Base-by-base conservation (phyloP, 768 basidiomycete genomes). In the Daedalea quercina region DNA sequence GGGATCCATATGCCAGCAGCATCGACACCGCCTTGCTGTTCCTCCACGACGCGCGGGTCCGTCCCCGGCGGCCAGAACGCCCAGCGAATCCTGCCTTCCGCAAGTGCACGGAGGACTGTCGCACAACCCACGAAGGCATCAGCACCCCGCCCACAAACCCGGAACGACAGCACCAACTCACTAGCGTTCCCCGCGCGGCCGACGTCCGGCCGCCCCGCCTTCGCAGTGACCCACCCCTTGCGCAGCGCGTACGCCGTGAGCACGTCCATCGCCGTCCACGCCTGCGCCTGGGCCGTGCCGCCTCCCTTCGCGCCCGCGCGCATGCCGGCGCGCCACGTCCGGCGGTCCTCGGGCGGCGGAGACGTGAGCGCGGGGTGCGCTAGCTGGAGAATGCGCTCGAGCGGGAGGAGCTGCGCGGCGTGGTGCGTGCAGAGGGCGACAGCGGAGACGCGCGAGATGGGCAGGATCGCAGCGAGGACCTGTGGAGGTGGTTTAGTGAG, bases 121-220 rank as follows among this genome's bases (percentile, higher is more conserved):
- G 17, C 34, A 44, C 25, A 49, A 50, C 53, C 24, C n/a, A 26
- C 12, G 8, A 49, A 4, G 8, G 47, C 17, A 40, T 48, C 23
- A n/a, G 25, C 47, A 47, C 24, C 46, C 22, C 31, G 34, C 2
- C 40, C n/a, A 31, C 4, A 28, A 15, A 49, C 3, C 12, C 13
- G 9, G 2, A 37, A n/a, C 12, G 6, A 12, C 6, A 26, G 22
- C 8, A 44, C 6, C 28, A 31, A n/a, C 90, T 66, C 65, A 93
- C 93, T 84, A 11, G 84, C 81, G 65, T 94, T 94, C 28, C 93
- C 94, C 2, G 94, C 90, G 40, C 94, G 80, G 63, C 91, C 85
- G 22, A 88, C 72, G 69, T 98, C 94, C 2, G 93, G 86, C 55
- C 94, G 69, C 1, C 92, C 94, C 4, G 90, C 90, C 67, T 93